Evolutionary conservation across 2,329 filamentous ascomycete species (phyloP).

Genomic region (Lachnellula cervina): DNA sequence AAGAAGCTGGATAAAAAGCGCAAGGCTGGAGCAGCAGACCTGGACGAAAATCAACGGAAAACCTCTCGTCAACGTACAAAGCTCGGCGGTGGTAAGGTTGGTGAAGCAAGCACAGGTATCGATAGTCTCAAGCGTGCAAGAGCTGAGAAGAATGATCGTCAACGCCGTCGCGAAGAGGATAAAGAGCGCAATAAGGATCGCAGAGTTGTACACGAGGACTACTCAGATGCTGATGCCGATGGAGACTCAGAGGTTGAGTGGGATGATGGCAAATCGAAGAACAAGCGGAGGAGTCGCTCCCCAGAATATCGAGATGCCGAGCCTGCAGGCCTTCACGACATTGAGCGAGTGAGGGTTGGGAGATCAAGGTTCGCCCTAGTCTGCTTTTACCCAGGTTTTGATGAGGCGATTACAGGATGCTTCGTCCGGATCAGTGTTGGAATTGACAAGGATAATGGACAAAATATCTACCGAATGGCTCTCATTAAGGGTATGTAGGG

Average conservation of each 20-base stretch:
- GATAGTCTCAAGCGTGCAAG: slow-evolving; percentile 61
- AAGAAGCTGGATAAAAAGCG: slow-evolving; percentile 59
- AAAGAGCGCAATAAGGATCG: slow-evolving; percentile 48
- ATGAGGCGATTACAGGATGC: slow-evolving; percentile 74
- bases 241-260: slow-evolving; percentile 78
- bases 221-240: slow-evolving; percentile 58
- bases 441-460: slow-evolving; percentile 64
- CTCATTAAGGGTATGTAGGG: slow-evolving; percentile 68
- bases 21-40: slow-evolving; percentile 71
- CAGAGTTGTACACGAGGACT: slow-evolving; percentile 43
- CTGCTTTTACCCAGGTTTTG: slow-evolving; percentile 90
- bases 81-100: slow-evolving; percentile 59
- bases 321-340: slow-evolving; percentile 70
- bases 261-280: slow-evolving; percentile 51
- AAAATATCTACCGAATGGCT: slow-evolving; percentile 81
- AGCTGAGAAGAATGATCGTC: slow-evolving; percentile 60
- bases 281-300: slow-evolving; percentile 38
- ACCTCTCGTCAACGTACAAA: slow-evolving; percentile 67
- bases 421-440: slow-evolving; percentile 83
- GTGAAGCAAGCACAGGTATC: slow-evolving; percentile 66
- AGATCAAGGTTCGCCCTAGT: slow-evolving; percentile 83
- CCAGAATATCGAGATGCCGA: slow-evolving; percentile 47
- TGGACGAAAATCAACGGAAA: slow-evolving; percentile 74
- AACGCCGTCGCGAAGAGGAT: slow-evolving; percentile 58
- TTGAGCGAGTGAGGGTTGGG: slow-evolving; percentile 78